Base-by-base conservation (phyloP, 352 stramenopile genomes). In the Phytophthora foliorum region DNA sequence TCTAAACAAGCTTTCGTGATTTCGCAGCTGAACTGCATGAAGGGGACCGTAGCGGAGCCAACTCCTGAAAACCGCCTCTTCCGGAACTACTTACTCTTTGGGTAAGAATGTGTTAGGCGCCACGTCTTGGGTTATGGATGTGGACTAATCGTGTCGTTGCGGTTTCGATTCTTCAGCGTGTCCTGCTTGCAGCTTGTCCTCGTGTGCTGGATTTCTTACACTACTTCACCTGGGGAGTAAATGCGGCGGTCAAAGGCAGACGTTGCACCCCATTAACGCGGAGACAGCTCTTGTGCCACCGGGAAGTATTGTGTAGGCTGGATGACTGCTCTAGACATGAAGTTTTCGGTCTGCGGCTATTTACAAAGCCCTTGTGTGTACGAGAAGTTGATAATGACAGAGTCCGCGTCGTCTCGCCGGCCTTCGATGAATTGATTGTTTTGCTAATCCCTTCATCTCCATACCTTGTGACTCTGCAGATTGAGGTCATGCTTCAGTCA, bases 161-260 rank as follows among this genome's bases (percentile, higher is more conserved):
- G 56, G 63, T 22, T 32, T 60, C 31, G 38, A 14, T 32, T 10
- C 55, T 57, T 22, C 36, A 94, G 87, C 17, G 84, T 93, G 25
- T 94, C 87, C 29, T 94, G 87, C 63, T 74, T 94, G 63, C 87
- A 94, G 57, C 83, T 94, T 16, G 72, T 94, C 39, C 74, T 94
- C 31, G 84, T 94, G 16, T 93, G 80, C 63, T 94, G 83, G 84
- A 94, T 93, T 70, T 94, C 87, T 29, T 94, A 94, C 81, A 94
- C 84, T 45, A 93, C 84, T 4, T 77, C 86, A 27, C 86, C 86
- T 21, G 81, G 74, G 6, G 73, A 92, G 46, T 91, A 85, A 57
- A 63, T 46, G 27, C 5, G 31, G n/a, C 22, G 41, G 17, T 24
- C 16, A 53, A n/a, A 50, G 36, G 61, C 56, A 55, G 34, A 62